Evolutionary conservation across 1,139 yeast genomes (phyloP), one percentile per base, ranked within the genome.

Genomic region (Magnusiomyces magnusii): DNA sequence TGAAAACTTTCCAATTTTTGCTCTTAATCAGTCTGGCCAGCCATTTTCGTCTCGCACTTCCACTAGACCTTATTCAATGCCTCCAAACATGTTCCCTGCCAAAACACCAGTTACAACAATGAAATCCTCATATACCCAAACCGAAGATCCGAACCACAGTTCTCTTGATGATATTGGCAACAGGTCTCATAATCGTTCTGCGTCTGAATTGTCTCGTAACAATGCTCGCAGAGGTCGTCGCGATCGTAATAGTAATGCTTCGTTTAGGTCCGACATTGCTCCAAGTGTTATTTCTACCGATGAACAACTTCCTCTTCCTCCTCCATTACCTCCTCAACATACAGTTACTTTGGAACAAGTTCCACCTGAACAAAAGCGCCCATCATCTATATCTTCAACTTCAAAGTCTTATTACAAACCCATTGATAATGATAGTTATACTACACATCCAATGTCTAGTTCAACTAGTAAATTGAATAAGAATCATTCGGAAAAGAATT

Each of bases 301-400:
- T 10, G 36, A 7, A 13, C 36, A 7, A 31, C 44, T 9, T 9
- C 44, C 7, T 19, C 44, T 9, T 41, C 23, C 34, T n/a, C 47
- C 44, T 13, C 54, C 54, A 15, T n/a, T 23, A 2, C 55, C 55
- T 23, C 49, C 49, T 19, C 47, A 24, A n/a, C 55, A 52, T 24
- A 41, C 31, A 17, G 49, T 52, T 13, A 24, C 34, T 3, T 25
- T 31, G 3, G 55, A 52, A 41, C 47, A 52, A 13, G 28, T 52
- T 24, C 55, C 55, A 3, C 47, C 47, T 17, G 36, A 21, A 7
- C 36, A 44, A 23, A 44, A 23, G 27, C 49, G 49, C 5, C 49
- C 49, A 3, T 21, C 49, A 21, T 44, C 49, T 3, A 7, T 23
- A 19, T 19, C 27, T 3, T 44, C 49, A 9, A 17, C 27, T 23